Evolutionary conservation across 2,329 filamentous ascomycete species (phyloP).

Genomic region (Arthrinium puccinioides): DNA sequence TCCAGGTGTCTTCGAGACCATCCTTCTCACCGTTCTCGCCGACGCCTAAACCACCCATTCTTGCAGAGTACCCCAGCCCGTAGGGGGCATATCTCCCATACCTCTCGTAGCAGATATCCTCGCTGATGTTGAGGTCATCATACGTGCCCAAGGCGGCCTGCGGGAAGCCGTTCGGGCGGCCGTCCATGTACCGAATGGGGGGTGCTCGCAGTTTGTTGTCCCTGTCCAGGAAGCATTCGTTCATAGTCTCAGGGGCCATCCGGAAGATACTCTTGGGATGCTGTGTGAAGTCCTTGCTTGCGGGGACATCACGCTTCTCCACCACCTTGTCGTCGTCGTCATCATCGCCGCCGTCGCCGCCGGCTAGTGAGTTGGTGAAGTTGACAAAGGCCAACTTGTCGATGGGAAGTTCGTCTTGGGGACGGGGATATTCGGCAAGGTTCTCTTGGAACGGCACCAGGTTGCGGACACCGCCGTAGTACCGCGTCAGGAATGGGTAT

Average conservation of each 20-base stretch:
- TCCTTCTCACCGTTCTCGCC: slow-evolving; percentile 79
- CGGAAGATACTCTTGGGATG: slow-evolving; percentile 30
- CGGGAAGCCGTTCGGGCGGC: slow-evolving; percentile 77
- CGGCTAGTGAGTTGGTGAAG: slow-evolving; percentile 11
- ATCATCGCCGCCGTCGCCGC: background rate
- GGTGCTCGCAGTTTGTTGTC: slow-evolving; percentile 61
- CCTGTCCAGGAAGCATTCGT: slow-evolving; percentile 73
- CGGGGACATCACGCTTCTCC: slow-evolving; percentile 26
- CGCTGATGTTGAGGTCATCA: slow-evolving; percentile 66
- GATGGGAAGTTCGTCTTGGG: slow-evolving; percentile 49
- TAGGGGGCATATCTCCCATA: slow-evolving; percentile 86
- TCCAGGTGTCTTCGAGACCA: slow-evolving; percentile 75
- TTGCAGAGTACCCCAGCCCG: slow-evolving; percentile 75
- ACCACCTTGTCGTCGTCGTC: slow-evolving; percentile 19
- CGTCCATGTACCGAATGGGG: slow-evolving; percentile 63
- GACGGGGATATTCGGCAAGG: slow-evolving; percentile 71
- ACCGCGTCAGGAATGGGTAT: slow-evolving; percentile 79
- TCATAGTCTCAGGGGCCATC: slow-evolving; percentile 41
- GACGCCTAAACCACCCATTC: slow-evolving; percentile 74
- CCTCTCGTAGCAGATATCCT: slow-evolving; percentile 89
- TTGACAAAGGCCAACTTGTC: slow-evolving; percentile 29
- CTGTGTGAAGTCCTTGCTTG: slow-evolving; percentile 46
- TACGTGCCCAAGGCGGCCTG: slow-evolving; percentile 83
- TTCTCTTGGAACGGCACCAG: slow-evolving; percentile 61
- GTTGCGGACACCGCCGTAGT: slow-evolving; percentile 79